A percentile compares a stretch with the other conserved stretches of the same genome.
These are phyloP conservation scores for Tylopilus sp. DNA, from an alignment of 1,284 basidiomycete genomes.

Conservation along the genomic window DNA sequence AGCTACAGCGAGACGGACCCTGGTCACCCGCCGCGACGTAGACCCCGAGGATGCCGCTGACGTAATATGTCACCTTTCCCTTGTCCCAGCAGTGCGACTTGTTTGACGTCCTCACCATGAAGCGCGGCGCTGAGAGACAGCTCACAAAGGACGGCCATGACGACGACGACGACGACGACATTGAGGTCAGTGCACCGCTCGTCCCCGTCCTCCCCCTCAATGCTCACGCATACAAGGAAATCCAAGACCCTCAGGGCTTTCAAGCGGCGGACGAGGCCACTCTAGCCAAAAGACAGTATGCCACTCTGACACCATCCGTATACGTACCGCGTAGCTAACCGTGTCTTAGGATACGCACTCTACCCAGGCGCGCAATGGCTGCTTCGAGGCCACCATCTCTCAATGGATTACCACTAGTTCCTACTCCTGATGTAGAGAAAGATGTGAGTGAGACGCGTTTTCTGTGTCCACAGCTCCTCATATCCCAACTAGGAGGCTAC, in stretches of 20 bases:
- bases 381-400: conserved; percentile 24
- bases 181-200: conserved; percentile 26
- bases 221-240: conserved; percentile 37
- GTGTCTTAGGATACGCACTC: conserved; percentile 48
- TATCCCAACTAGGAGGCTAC: conserved; percentile 17
- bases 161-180: conserved; percentile 38
- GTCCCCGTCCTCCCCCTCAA: background rate
- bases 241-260: conserved; percentile 42
- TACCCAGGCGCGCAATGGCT: conserved; percentile 48
- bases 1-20: conserved; percentile 7
- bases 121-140: conserved; percentile 73
- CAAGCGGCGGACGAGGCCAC: conserved; percentile 53
- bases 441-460: conserved; percentile 26
- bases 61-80: conserved; percentile 18
- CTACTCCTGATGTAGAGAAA: conserved; percentile 15
- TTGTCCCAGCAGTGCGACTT: background rate
- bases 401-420: conserved; percentile 23
- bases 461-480: conserved; percentile 8
- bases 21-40: background rate
- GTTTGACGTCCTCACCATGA: conserved; percentile 43
- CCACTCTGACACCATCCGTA: conserved; percentile 4
- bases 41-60: conserved; percentile 24
- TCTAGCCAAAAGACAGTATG: conserved; percentile 52
- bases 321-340: conserved; percentile 5
- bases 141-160: conserved; percentile 54